These are phyloP conservation scores for Microcyclosporella mali DNA, from an alignment of 2,329 filamentous ascomycete species.

Conservation along the genomic window DNA sequence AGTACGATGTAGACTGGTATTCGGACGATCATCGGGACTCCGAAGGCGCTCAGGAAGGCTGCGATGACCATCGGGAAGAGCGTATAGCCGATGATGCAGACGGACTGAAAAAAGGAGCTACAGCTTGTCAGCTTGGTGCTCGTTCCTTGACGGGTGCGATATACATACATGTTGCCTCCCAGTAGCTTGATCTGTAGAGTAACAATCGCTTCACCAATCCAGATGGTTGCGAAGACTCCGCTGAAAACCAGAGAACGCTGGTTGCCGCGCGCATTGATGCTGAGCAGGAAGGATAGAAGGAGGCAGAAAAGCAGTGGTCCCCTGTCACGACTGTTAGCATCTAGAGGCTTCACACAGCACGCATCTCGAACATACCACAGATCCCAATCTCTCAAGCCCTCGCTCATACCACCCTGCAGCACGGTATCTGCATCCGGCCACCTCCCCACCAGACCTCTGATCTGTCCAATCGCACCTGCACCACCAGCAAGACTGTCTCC, in stretches of 20 bases:
- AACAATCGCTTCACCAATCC: conserved; percentile 93
- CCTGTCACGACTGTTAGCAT: conserved; percentile 42
- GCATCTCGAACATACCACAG: conserved; percentile 56
- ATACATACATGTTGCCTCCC: conserved; percentile 88
- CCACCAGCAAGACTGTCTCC: conserved; percentile 36
- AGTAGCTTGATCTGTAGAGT: conserved; percentile 97
- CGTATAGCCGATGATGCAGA: conserved; percentile 98
- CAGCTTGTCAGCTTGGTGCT: conserved; percentile 2
- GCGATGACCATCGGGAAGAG: conserved; percentile 95
- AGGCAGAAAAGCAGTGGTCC: conserved; percentile 92
- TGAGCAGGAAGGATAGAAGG: conserved; percentile 78
- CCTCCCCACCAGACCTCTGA: conserved; percentile 53
- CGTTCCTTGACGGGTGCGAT: neutral
- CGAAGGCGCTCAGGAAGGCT: conserved; percentile 76
- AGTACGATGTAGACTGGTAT: conserved; percentile 88
- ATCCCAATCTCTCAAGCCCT: conserved; percentile 92
- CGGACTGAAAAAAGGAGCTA: conserved; percentile 94
- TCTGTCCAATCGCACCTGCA: conserved; percentile 40
- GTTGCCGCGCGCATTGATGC: conserved; percentile 68
- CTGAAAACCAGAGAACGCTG: conserved; percentile 90
- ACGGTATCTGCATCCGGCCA: conserved; percentile 65
- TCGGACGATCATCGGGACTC: conserved; percentile 70
- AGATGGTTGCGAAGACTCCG: conserved; percentile 92
- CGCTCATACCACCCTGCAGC: conserved; percentile 69
- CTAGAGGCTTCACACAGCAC: neutral